Percentiles rank a stretch among this genome's conserved stretches.
These are phyloP conservation scores for Apiospora aurea DNA, from an alignment of 2,329 filamentous ascomycete genomes.

Conservation along the genomic window DNA sequence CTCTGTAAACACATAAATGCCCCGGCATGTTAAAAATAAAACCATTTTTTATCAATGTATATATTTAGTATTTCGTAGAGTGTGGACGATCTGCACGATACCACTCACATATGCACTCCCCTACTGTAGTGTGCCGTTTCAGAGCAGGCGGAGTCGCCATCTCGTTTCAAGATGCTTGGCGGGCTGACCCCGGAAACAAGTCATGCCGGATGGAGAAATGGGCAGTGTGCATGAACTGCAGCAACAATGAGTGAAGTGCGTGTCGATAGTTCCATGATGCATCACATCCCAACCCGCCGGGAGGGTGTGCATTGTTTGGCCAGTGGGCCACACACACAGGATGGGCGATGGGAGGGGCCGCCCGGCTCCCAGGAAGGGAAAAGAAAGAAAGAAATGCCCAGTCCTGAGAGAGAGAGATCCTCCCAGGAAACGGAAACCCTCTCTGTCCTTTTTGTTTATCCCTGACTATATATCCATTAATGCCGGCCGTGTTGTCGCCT, in stretches of 20 bases:
- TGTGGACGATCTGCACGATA: conserved; percentile 16
- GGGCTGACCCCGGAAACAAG: conserved; percentile 18
- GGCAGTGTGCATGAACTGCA: conserved; percentile 5
- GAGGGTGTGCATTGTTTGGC: background rate
- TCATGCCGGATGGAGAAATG: conserved; percentile 1
- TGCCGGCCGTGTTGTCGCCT: background rate
- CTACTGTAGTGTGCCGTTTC: background rate
- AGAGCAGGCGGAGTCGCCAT: conserved; percentile 1
- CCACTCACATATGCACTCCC: background rate
- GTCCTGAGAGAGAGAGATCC: background rate
- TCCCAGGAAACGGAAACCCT: background rate
- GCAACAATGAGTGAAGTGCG: background rate
- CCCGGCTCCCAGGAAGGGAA: background rate
- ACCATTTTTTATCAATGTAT: background rate
- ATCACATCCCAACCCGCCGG: conserved; percentile 4
- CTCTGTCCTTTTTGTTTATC: background rate
- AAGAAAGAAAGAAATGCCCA: background rate
- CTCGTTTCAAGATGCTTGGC: conserved; percentile 19
- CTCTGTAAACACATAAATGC: background rate
- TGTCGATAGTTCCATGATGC: background rate
- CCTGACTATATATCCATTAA: background rate
- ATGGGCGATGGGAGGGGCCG: background rate
- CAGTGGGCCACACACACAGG: background rate
- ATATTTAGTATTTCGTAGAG: background rate
- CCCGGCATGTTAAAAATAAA: background rate